These are phyloP conservation scores for Thelephora ganbajun DNA, from an alignment of 768 basidiomycete genomes.

Conservation along the genomic window DNA sequence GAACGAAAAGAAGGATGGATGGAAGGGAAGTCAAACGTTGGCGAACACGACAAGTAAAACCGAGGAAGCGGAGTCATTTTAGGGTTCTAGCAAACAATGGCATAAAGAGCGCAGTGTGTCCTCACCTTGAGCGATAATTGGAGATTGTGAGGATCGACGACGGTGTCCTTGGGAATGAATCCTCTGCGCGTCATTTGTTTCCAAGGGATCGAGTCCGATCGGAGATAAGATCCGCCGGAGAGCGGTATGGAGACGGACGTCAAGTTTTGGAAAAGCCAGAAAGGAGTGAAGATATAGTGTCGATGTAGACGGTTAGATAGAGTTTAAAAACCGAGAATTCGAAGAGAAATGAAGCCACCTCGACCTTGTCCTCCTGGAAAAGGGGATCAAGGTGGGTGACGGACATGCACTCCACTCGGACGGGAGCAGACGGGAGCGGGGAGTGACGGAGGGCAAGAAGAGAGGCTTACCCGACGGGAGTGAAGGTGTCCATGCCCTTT, in stretches of 20 bases:
- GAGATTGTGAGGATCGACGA: conserved; percentile 66
- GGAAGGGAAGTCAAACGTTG: not conserved
- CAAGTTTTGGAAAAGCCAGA: no score
- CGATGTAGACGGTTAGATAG: not conserved
- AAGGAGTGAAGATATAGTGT: no score
- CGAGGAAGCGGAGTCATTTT: not conserved
- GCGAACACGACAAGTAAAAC: not conserved
- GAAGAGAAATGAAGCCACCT: not conserved
- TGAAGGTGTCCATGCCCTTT: conserved; percentile 96
- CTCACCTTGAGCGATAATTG: conserved; percentile 60
- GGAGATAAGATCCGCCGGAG: no score
- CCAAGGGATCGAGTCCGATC: no score
- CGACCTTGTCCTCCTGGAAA: no score
- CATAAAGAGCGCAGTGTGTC: no score
- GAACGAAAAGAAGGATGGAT: not conserved
- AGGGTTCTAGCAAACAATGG: not conserved
- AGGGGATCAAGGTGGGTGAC: no score
- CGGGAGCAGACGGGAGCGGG: conserved; percentile 4
- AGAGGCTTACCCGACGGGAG: conserved; percentile 62
- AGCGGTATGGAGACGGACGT: no score
- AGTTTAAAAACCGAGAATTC: not conserved
- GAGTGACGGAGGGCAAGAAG: not conserved
- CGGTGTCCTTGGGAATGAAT: conserved; percentile 64
- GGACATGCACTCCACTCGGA: not conserved
- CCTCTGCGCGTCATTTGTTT: conserved; percentile 27